These are phyloP conservation scores for Acrodontium crateriforme DNA, from an alignment of 2,329 filamentous ascomycete species.

Conservation along the genomic window DNA sequence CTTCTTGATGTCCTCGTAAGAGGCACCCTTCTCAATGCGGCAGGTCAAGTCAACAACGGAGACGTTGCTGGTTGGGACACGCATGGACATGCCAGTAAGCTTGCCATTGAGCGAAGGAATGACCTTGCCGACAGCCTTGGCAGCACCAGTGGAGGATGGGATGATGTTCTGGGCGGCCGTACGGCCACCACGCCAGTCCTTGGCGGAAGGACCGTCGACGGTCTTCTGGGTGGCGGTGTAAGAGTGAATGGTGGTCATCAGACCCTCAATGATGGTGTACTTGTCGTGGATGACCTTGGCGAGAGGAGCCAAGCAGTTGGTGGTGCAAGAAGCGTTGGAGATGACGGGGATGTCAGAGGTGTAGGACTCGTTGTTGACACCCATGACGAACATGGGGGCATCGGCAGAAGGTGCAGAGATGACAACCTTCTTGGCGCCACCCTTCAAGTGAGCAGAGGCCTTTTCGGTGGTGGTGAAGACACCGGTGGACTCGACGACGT, in stretches of 20 bases:
- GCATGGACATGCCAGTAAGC: conserved; percentile 99
- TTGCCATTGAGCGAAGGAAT: conserved; percentile 97
- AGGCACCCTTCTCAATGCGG: conserved; percentile 81
- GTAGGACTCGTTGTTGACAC: conserved; percentile 93
- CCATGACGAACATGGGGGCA: conserved; percentile 99
- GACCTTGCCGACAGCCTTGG: conserved; percentile 99
- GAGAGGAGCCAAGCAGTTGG: conserved; percentile 98
- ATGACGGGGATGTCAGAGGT: conserved; percentile 82
- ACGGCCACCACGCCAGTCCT: conserved; percentile 99
- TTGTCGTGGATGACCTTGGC: conserved; percentile 99
- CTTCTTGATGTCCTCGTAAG: conserved; percentile 85
- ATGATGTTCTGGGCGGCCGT: conserved; percentile 99
- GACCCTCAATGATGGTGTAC: conserved; percentile 92
- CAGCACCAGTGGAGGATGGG: conserved; percentile 95
- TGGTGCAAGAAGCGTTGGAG: conserved; percentile 99
- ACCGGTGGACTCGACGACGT: conserved; percentile 95
- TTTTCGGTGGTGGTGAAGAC: conserved; percentile 98
- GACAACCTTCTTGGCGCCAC: conserved; percentile 88
- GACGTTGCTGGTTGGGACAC: conserved; percentile 96
- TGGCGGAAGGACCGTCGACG: conserved; percentile 76
- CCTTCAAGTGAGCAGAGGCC: conserved; percentile 85
- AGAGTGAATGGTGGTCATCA: conserved; percentile 99
- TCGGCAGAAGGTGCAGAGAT: conserved; percentile 84
- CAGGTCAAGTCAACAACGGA: conserved; percentile 95
- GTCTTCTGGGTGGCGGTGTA: conserved; percentile 99